Evolutionary conservation across 129 eudicot genomes (phyloP), one percentile per base, ranked within the genome.

Genomic region (Pittosporum tobira): DNA sequence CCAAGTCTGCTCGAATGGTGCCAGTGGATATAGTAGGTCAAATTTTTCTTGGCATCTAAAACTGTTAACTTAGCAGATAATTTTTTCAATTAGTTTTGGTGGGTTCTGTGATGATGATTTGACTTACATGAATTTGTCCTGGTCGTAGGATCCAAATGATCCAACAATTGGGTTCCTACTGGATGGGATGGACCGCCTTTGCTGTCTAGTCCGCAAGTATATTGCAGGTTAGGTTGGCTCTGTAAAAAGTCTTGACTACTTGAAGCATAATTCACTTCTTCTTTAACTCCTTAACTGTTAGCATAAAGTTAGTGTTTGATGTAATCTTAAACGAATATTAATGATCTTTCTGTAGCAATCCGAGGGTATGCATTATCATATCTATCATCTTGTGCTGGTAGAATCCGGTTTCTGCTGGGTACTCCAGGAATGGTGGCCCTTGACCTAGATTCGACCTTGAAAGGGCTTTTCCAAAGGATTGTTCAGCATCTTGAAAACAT

Each of bases 401-500:
- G 99, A 65, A 84, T 93, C 46, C 81, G 88, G 10, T 93, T 87
- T 72, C 74, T 93, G 65, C 84, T 93, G 68, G 84, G 90, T 57
- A 87, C 96, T 27, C 99, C 99, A 30, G 99, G 99, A 64, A 93
- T 93, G 96, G 99, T 93, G 80, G 99, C 99, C 49, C 99, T 93
- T 75, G 99, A 87, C 70, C 62, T 93, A 29, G 99, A 93, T 82
- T 51, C 81, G 30, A 84, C 74, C 68, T 66, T 93, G 70, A 93
- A 93, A 75, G 94, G 93, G 61, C 96, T 93, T 75, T 76, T 93
- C 79, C 96, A 93, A 59, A 87, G 79, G 79, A 75, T 93, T 28
- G 84, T 93, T 73, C 91, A 81, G 70, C 94, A 93, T 77, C 94
- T 93, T 48, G 99, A 93, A 70, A 93, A 72, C 68, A 87, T 93